phyloP scores from a whole-genome alignment of 306 rosid species.

The Biancaea sappan region DNA sequence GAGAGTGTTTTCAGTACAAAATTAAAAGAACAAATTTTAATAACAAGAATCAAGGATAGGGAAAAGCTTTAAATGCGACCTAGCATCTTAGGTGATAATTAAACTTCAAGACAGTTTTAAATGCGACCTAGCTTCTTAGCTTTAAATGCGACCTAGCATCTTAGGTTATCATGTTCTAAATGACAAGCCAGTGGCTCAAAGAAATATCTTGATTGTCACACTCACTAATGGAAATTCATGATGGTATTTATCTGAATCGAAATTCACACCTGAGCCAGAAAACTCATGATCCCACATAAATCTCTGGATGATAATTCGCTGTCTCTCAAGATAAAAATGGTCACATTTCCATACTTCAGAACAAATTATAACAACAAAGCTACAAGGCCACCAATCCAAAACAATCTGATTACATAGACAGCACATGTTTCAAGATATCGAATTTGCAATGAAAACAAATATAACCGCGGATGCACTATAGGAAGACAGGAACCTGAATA shows the following conservation, averaged over 20 bases:
- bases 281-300: background rate
- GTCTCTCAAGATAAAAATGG: background rate
- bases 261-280: background rate
- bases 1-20: background rate
- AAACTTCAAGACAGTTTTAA: background rate
- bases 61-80: background rate
- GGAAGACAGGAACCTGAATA: constrained; percentile 61
- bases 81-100: background rate
- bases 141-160: too few species aligned
- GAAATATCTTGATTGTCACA: background rate
- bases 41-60: background rate
- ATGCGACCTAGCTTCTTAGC: background rate
- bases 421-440: background rate
- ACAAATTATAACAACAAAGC: background rate
- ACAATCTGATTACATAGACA: background rate
- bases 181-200: background rate
- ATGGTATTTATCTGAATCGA: background rate
- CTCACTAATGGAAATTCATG: background rate
- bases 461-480: background rate
- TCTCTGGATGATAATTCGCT: background rate
- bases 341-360: background rate
- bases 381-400: background rate
- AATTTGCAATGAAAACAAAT: background rate
- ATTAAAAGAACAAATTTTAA: background rate
- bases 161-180: constrained; percentile 6